Evolutionary conservation across 768 basidiomycete genomes (phyloP), one percentile per base, ranked within the genome.

Genomic region (Podaxis mareebaensis): DNA sequence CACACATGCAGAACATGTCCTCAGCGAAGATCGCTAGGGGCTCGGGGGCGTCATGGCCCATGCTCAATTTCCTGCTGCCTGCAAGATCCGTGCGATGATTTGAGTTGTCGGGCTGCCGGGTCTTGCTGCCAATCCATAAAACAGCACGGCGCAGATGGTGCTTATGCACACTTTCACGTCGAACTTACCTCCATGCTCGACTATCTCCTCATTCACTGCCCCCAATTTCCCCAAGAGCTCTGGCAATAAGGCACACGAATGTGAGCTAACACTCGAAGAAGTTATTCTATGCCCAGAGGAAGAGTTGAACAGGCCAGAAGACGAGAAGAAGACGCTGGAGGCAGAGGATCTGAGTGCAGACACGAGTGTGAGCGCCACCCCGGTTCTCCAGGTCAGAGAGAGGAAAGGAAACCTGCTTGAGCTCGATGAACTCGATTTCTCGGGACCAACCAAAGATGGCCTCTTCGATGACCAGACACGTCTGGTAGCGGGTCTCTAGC

Each of bases 171-270:
- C 46, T 95, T 93, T 0, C 88, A 22, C 65, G 78, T 96, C 60
- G 96, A 98, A 74, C 81, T 97, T 30, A 92, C 91, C 0, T 92
- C 92, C 13, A 95, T 98, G 92, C 89, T 98, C 49, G 96, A 98
- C 77, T 96, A 22, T 99, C 54, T 28, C 58, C 48, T 59, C 36
- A 8, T 78, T 85, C 51, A 98, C 96, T 1, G 79, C 96, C 63
- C 82, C 90, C 67, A 82, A 83, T 13, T 98, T 96, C 83, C 98
- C 92, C 77, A 84, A 81, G 10, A 83, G 86, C 6, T 83, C 81
- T 68, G 82, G 83, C 61, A 93, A 92, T 73, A 76, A 81, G 4
- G 83, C 88, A 0, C 79, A 80, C 8, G 74, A 79, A 20, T 95
- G 88, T 63, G 89, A 93, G 68, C 76, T 99, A 38, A 89, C 88